phyloP scores from a whole-genome alignment of 192 early-diverging fungal species.

The Umbelopsis sp. region DNA sequence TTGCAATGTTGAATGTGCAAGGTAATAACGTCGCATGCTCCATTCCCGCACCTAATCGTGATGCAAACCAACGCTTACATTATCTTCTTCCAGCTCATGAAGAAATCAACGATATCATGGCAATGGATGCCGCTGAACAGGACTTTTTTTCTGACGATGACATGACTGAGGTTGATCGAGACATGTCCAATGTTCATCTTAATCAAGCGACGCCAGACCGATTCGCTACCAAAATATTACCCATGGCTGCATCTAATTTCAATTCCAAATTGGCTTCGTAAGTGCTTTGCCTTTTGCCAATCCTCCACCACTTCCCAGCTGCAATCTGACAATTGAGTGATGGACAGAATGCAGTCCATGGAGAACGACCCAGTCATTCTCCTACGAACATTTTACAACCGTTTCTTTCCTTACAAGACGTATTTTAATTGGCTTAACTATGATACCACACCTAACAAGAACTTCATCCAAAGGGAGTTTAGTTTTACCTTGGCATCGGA shows the following conservation, averaged over 20 bases:
- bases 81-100: background rate
- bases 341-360: background rate
- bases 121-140: background rate
- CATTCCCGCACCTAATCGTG: too few relatives aligned
- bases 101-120: background rate
- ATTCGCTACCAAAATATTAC: background rate
- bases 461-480: slow-evolving; percentile 90
- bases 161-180: slow-evolving; percentile 12
- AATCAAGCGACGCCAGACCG: background rate
- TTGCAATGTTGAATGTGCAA: background rate
- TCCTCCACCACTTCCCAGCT: background rate
- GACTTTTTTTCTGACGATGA: slow-evolving; percentile 7
- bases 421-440: slow-evolving; percentile 91
- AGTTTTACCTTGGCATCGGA: slow-evolving; percentile 83
- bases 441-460: slow-evolving; percentile 61
- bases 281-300: background rate
- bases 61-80: too few relatives aligned
- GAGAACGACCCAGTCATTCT: slow-evolving; percentile 25
- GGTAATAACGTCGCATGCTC: too few relatives aligned
- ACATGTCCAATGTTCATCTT: background rate
- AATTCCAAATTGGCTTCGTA: background rate
- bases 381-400: slow-evolving; percentile 79
- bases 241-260: background rate
- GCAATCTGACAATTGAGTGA: background rate
- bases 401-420: slow-evolving; percentile 81